Evolutionary conservation across 2,329 filamentous ascomycete species (phyloP).

Genomic region (Blastomyces emzantsi): DNA sequence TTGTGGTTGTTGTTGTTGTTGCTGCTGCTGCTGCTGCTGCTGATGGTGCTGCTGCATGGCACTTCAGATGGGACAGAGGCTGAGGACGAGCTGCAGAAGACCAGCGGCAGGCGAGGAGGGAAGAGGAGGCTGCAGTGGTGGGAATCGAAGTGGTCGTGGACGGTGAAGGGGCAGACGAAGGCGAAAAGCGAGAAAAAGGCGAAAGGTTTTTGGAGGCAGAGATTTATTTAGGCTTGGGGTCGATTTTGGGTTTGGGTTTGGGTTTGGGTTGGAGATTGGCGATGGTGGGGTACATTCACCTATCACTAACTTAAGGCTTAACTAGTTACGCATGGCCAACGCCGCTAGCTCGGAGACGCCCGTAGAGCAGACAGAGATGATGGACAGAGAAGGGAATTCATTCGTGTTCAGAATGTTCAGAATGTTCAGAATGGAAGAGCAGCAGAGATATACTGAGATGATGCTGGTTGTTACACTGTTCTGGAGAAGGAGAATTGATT

Average conservation of each 20-base stretch:
- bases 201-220: constrained; percentile 1
- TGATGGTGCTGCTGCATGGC: constrained; percentile 10
- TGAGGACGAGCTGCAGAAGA: constrained; percentile 8
- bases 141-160: background rate
- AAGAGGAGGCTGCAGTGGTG: background rate
- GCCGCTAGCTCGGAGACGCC: too few species aligned
- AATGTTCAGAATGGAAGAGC: too few species aligned
- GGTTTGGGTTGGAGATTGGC: background rate
- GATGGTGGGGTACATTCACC: background rate
- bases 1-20: constrained; percentile 2
- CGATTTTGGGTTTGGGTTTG: too few species aligned
- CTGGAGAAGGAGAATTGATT: too few species aligned
- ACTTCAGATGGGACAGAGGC: background rate
- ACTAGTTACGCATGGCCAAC: too few species aligned
- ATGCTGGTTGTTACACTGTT: too few species aligned
- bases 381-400: too few species aligned
- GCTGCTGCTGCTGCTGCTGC: constrained; percentile 11
- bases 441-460: background rate
- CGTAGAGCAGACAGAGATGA: too few species aligned
- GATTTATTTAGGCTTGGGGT: background rate
- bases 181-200: background rate
- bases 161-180: background rate
- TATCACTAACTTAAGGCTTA: too few species aligned
- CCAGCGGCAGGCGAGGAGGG: background rate
- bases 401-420: too few species aligned